Conservation (phyloP, 805 yeast species). For the Saccharomycopsis selenospora region DNA sequence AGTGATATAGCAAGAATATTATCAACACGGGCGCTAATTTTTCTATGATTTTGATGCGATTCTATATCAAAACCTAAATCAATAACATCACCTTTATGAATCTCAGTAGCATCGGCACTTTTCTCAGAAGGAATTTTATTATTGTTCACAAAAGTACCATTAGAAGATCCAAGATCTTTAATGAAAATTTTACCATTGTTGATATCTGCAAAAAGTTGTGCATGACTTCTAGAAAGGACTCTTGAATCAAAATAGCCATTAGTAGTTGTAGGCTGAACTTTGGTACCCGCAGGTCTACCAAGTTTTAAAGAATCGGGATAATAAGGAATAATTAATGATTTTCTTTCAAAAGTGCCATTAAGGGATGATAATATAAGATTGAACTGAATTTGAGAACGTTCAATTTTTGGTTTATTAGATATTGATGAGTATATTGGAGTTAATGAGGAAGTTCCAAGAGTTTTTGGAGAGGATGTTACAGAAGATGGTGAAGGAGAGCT, state of each 20-base stretch:
- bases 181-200: slow-evolving; percentile 59
- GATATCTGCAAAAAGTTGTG: slow-evolving; percentile 73
- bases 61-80: slow-evolving; percentile 90
- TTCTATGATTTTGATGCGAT: slow-evolving; percentile 54
- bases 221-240: slow-evolving; percentile 89
- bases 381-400: slow-evolving; percentile 29
- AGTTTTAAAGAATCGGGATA: slow-evolving; percentile 77
- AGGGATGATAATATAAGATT: slow-evolving; percentile 68
- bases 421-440: background rate
- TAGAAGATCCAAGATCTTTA: slow-evolving; percentile 82
- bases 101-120: slow-evolving; percentile 45
- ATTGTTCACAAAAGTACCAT: slow-evolving; percentile 89
- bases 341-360: slow-evolving; percentile 76
- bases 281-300: slow-evolving; percentile 77
- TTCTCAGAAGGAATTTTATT: slow-evolving; percentile 52
- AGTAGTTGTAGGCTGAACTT: slow-evolving; percentile 47
- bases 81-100: slow-evolving; percentile 77
- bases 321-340: slow-evolving; percentile 71
- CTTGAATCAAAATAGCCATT: slow-evolving; percentile 94
- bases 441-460: background rate
- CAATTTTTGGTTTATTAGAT: slow-evolving; percentile 9
- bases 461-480: background rate
- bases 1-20: slow-evolving; percentile 45
- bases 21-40: slow-evolving; percentile 78
- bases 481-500: background rate